A percentile compares a stretch with the other conserved stretches of the same genome.
These are phyloP conservation scores for Neurospora intermedia DNA, from an alignment of 495 filamentous ascomycete genomes.

Conservation along the genomic window DNA sequence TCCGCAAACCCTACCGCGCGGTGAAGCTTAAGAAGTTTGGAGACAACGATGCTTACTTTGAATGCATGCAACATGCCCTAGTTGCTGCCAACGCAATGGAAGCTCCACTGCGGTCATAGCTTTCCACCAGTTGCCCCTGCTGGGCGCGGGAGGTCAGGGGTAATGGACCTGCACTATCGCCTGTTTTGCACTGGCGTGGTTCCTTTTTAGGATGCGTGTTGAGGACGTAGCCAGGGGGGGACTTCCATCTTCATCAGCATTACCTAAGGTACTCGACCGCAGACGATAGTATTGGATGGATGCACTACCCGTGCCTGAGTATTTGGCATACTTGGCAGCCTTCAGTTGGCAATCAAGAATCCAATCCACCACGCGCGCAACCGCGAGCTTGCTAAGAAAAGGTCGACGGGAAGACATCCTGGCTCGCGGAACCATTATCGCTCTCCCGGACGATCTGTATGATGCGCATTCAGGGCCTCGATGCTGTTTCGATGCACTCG, in stretches of 20 bases:
- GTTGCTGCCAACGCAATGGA: constrained; percentile 2
- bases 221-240: constrained; percentile 4
- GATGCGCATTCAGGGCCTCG: constrained; percentile 11
- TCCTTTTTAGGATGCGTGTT: not conserved
- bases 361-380: constrained; percentile 8
- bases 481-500: not conserved
- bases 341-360: constrained; percentile 10
- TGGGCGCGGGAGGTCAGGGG: not conserved
- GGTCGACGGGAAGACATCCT: constrained; percentile 14
- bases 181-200: not conserved
- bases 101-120: constrained; percentile 10
- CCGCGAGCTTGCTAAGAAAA: constrained; percentile 8
- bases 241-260: not conserved
- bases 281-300: not conserved
- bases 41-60: not conserved
- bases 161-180: not conserved
- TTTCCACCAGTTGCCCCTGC: constrained; percentile 1
- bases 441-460: constrained; percentile 13
- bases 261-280: not conserved
- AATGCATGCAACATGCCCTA: not conserved
- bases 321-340: constrained; percentile 9
- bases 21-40: not conserved
- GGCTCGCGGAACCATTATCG: constrained; percentile 12
- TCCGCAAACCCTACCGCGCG: not conserved
- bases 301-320: not conserved